phyloP scores from a whole-genome alignment of 352 stramenopile species.

The Hyaloperonospora arabidopsidis region DNA sequence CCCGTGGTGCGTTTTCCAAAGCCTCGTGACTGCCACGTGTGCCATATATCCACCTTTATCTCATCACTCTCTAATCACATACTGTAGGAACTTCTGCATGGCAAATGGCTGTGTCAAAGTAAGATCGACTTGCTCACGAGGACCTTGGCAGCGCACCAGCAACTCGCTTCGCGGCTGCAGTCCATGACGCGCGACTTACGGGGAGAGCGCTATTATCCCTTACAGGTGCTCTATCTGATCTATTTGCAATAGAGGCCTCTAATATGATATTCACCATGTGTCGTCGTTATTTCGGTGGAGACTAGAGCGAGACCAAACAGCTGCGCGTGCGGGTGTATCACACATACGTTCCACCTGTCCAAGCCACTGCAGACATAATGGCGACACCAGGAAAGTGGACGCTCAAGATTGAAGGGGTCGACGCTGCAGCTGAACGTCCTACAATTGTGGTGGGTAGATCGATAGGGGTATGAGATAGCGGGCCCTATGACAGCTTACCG shows the following conservation, averaged over 20 bases:
- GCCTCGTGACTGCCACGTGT: no score
- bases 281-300: background rate
- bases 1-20: no score
- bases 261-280: background rate
- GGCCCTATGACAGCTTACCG: background rate
- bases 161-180: slow-evolving; percentile 39
- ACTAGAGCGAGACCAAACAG: slow-evolving; percentile 45
- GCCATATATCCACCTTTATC: background rate
- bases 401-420: slow-evolving; percentile 51
- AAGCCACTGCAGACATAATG: slow-evolving; percentile 25
- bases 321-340: slow-evolving; percentile 55
- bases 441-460: slow-evolving; percentile 31
- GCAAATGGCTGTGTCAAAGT: slow-evolving; percentile 43
- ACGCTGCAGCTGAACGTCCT: slow-evolving; percentile 24
- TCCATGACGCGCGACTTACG: slow-evolving; percentile 48
- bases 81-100: slow-evolving; percentile 41
- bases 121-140: slow-evolving; percentile 55
- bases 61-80: background rate
- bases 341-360: slow-evolving; percentile 44
- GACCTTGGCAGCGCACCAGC: slow-evolving; percentile 32
- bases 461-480: background rate
- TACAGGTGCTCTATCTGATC: slow-evolving; percentile 18
- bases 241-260: background rate
- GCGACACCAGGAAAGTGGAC: slow-evolving; percentile 45
- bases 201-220: slow-evolving; percentile 52